A percentile compares a stretch with the other conserved stretches of the same genome.
These are phyloP conservation scores for Phoenix dactylifera DNA, from an alignment of 176 grass and related monocot genomes.

Conservation along the genomic window DNA sequence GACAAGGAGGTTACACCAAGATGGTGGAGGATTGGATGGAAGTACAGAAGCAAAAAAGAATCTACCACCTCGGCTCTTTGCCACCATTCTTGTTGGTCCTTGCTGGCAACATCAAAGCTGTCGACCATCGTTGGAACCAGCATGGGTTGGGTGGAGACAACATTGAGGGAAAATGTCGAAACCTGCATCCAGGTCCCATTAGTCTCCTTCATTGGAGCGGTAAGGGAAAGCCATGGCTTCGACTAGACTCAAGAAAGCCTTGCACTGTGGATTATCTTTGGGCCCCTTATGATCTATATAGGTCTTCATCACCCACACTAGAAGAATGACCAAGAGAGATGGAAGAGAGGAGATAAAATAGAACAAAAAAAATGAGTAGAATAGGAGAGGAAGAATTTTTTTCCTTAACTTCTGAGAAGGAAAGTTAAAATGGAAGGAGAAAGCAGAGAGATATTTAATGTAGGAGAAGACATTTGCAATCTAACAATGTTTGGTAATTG, in stretches of 20 bases:
- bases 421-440: too few species aligned
- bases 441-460: too few species aligned
- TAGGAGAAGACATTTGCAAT: too few species aligned
- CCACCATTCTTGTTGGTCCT: constrained; percentile 2
- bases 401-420: too few species aligned
- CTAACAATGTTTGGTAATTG: too few species aligned
- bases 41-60: neutral
- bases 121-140: constrained; percentile 9
- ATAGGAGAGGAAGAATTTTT: too few species aligned
- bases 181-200: neutral
- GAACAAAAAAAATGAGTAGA: too few species aligned
- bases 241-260: neutral
- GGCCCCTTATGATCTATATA: constrained; percentile 2
- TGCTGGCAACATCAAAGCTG: neutral
- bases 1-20: neutral
- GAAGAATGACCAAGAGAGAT: too few species aligned
- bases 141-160: constrained; percentile 7
- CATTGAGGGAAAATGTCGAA: neutral
- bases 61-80: constrained; percentile 5
- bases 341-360: too few species aligned
- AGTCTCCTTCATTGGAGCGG: constrained; percentile 11
- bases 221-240: neutral
- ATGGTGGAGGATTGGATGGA: constrained; percentile 5
- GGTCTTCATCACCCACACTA: too few species aligned
- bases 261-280: constrained; percentile 4